phyloP scores from a whole-genome alignment of 169 alveolate genomes.

The Plasmodium inui region DNA sequence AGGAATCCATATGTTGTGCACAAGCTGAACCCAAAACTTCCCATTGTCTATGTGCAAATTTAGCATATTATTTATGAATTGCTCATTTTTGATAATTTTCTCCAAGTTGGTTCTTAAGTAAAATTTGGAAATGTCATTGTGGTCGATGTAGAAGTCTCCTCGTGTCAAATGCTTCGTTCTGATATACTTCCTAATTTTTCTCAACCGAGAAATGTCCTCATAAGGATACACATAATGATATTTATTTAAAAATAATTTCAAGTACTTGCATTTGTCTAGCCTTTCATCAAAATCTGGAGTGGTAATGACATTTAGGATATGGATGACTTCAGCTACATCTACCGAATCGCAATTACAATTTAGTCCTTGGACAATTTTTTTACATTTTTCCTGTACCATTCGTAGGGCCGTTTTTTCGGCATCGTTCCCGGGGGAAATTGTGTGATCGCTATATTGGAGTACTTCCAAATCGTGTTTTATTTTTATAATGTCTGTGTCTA shows the following conservation, averaged over 20 bases:
- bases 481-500: constrained; percentile 19
- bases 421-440: neutral
- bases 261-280: constrained; percentile 44
- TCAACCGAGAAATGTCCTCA: constrained; percentile 34
- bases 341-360: constrained; percentile 53
- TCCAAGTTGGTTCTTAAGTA: constrained; percentile 69
- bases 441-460: neutral
- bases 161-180: neutral
- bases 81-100: constrained; percentile 53
- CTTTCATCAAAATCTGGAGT: constrained; percentile 72
- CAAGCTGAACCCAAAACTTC: constrained; percentile 68
- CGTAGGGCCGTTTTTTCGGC: constrained; percentile 3
- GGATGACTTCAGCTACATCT: constrained; percentile 44
- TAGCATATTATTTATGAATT: constrained; percentile 68
- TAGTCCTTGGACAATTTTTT: constrained; percentile 45
- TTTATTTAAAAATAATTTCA: constrained; percentile 52
- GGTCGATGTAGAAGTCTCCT: constrained; percentile 50
- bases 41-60: constrained; percentile 69
- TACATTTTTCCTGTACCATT: constrained; percentile 38
- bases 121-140: constrained; percentile 48
- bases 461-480: constrained; percentile 9
- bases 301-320: constrained; percentile 43
- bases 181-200: constrained; percentile 53
- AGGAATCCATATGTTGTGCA: constrained; percentile 74
- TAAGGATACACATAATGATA: constrained; percentile 71